Evolutionary conservation across 169 alveolate genomes (phyloP), one percentile per base, ranked within the genome.

Genomic region (Plasmodium malariae): DNA sequence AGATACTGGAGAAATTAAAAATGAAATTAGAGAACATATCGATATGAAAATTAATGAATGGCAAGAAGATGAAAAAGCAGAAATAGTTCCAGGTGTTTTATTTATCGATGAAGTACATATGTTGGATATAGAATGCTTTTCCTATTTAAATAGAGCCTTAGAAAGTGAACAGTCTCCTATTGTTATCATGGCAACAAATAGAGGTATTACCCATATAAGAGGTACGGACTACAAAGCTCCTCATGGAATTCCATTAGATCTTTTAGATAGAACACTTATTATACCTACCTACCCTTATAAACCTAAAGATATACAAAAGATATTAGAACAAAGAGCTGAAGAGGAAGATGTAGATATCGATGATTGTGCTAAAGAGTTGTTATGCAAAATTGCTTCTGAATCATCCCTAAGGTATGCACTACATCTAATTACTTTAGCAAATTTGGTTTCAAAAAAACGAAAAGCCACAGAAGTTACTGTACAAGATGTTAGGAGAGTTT

Each of bases 31-130:
- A 78, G 99, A 98, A 67, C 99, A 99, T 92, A 99, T 99, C 48
- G 99, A 99, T 89, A 95, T 97, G 87, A 98, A 98, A 93, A 99
- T 99, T 17, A 98, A 98, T 32, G 99, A 99, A 93, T 99, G 99
- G 99, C 97, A 97, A 74, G 99, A 98, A 89, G 99, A 99, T 93
- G 99, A 98, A 43, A 96, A 97, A 88, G 98, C 97, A 6, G 93
- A 89, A 62, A 85, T 94, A 17, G 97, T 97, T 19, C 98, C 98
- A 62, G 99, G 99, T 24, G 99, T 99, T 32, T 96, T 99, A 80
- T 99, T 99, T 95, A 99, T 99, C 60, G 99, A 99, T 94, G 99
- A 99, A 96, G 99, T 97, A 28, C 99, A 99, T 94, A 98, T 99
- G 99, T 94, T 99, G 72, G 99, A 99, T 94, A 97, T 99, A 67